Percentiles rank a stretch among this genome's conserved stretches.
Evolutionary conservation across 1,284 basidiomycete species (phyloP).

Genomic region (Cryptococcus amylolentus): DNA sequence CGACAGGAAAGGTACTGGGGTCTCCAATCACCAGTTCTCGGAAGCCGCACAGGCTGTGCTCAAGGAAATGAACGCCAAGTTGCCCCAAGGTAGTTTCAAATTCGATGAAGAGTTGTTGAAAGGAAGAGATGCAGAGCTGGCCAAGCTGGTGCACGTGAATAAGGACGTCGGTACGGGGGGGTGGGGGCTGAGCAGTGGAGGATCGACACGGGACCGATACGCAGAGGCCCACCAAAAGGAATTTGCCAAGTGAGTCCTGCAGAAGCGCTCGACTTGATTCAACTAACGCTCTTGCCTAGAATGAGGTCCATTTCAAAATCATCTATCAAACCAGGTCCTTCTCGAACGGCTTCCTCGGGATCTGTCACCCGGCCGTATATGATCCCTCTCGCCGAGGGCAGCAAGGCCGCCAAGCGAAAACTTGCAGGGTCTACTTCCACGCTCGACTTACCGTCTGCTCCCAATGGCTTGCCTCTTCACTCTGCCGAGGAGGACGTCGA

Average conservation of each 20-base stretch:
- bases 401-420: slow-evolving; percentile 24
- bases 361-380: not conserved
- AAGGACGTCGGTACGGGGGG: slow-evolving; percentile 28
- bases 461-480: slow-evolving; percentile 26
- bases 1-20: slow-evolving; percentile 7
- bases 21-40: slow-evolving; percentile 34
- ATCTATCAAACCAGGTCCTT: slow-evolving; percentile 1
- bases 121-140: slow-evolving; percentile 38
- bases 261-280: not conserved
- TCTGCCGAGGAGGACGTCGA: slow-evolving; percentile 10
- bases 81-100: slow-evolving; percentile 24
- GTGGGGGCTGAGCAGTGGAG: slow-evolving; percentile 26
- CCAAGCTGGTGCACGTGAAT: slow-evolving; percentile 33
- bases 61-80: slow-evolving; percentile 41
- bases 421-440: slow-evolving; percentile 2
- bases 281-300: slow-evolving; percentile 10
- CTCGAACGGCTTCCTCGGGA: slow-evolving; percentile 1
- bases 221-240: slow-evolving; percentile 39
- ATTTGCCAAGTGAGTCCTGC: slow-evolving; percentile 36
- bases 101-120: slow-evolving; percentile 39
- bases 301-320: slow-evolving; percentile 32
- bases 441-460: slow-evolving; percentile 25
- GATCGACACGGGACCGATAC: slow-evolving; percentile 27
- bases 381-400: not conserved
- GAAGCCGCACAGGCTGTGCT: slow-evolving; percentile 35